Conservation (phyloP, 108 stramenopile species). For the Nitzschia sp. region DNA sequence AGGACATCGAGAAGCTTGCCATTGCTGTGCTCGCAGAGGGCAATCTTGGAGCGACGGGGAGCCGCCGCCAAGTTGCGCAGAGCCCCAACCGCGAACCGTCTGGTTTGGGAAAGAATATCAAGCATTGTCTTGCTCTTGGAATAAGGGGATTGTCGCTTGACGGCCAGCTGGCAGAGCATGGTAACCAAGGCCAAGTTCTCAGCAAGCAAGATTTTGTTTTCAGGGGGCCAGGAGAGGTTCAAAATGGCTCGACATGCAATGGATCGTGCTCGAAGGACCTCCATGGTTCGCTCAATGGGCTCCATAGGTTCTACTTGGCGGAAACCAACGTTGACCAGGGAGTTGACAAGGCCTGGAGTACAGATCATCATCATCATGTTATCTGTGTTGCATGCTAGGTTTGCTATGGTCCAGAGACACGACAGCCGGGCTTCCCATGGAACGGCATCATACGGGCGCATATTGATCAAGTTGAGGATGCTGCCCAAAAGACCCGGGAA, state of each 20-base stretch:
- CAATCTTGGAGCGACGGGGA: constrained; percentile 49
- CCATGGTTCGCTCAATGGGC: constrained; percentile 45
- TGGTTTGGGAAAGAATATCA: constrained; percentile 47
- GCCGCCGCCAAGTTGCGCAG: constrained; percentile 65
- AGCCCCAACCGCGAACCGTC: constrained; percentile 47
- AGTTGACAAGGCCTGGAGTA: constrained; percentile 46
- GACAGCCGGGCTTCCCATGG: constrained; percentile 57
- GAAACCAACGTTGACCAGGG: constrained; percentile 37
- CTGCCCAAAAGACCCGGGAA: constrained; percentile 46
- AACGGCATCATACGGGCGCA: constrained; percentile 34
- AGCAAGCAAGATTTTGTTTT: constrained; percentile 53
- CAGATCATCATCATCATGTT: constrained; percentile 72
- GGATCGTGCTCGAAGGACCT: constrained; percentile 47
- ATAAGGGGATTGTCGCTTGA: constrained; percentile 38
- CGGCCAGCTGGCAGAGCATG: constrained; percentile 30
- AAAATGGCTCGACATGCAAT: constrained; percentile 57
- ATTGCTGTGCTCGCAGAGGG: constrained; percentile 34
- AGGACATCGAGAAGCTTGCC: constrained; percentile 54
- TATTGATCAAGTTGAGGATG: constrained; percentile 36
- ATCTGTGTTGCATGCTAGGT: constrained; percentile 66
- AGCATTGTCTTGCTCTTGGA: constrained; percentile 40
- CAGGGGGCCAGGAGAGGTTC: constrained; percentile 62
- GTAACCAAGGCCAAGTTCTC: constrained; percentile 41
- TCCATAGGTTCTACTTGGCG: constrained; percentile 33
- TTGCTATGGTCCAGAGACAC: constrained; percentile 63